These are phyloP conservation scores for Quillaja saponaria DNA, from an alignment of 306 rosid species.

Conservation along the genomic window DNA sequence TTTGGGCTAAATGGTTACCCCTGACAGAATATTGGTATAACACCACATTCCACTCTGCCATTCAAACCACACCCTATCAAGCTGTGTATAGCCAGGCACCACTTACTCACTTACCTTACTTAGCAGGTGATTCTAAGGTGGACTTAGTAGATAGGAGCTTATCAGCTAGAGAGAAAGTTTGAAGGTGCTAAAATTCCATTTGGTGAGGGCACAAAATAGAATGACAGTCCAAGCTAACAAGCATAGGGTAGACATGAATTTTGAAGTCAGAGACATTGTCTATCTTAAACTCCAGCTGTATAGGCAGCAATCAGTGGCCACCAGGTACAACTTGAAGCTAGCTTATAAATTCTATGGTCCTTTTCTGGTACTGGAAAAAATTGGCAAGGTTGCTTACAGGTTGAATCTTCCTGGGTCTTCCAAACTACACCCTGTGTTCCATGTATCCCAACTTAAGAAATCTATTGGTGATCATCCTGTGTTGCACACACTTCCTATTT, in stretches of 20 bases:
- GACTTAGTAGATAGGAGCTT: background rate
- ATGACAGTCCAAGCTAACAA: background rate
- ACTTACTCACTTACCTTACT: no score
- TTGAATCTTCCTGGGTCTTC: background rate
- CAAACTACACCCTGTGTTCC: background rate
- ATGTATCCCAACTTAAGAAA: background rate
- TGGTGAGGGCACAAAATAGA: background rate
- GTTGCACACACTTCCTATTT: background rate
- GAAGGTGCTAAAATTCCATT: background rate
- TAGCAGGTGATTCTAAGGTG: no score
- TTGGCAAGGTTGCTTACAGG: background rate
- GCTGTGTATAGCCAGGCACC: no score
- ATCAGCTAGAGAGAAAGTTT: background rate
- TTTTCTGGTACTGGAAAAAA: background rate
- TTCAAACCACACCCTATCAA: no score
- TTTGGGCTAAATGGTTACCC: background rate
- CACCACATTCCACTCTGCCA: no score
- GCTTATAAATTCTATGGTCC: background rate
- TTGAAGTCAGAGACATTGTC: background rate
- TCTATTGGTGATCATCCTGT: background rate
- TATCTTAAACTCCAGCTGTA: background rate
- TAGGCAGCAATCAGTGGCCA: background rate
- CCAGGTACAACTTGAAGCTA: background rate
- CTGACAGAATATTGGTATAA: background rate
- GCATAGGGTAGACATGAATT: background rate